Percentiles rank a stretch among this genome's conserved stretches.
These are phyloP conservation scores for Berkeleyomyces basicola DNA, from an alignment of 2,329 filamentous ascomycete species.

Conservation along the genomic window DNA sequence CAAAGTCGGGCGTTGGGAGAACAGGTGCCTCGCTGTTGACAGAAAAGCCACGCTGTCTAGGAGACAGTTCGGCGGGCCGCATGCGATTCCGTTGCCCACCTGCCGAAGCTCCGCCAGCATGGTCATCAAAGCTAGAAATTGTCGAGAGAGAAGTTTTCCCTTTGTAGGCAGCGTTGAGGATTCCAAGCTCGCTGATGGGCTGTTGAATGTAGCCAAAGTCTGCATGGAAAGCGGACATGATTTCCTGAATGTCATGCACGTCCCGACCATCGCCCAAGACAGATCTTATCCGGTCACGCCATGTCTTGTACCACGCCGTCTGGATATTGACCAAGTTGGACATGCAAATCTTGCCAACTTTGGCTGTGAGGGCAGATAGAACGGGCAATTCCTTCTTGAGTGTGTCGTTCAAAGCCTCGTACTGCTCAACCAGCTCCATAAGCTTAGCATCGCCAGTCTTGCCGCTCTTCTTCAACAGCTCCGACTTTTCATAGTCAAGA, in stretches of 20 bases:
- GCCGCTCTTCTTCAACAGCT: conserved; percentile 59
- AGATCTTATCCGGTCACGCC: conserved; percentile 65
- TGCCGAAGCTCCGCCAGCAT: conserved; percentile 3
- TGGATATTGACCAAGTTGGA: conserved; percentile 75
- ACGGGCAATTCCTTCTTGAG: conserved; percentile 83
- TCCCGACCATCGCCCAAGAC: conserved; percentile 49
- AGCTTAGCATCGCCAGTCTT: conserved; percentile 82
- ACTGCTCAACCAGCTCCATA: conserved; percentile 70
- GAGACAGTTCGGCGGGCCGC: conserved; percentile 31
- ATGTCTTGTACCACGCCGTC: conserved; percentile 63
- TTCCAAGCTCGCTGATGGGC: conserved; percentile 51
- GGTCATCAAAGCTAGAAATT: conserved; percentile 37
- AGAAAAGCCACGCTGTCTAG: conserved; percentile 42
- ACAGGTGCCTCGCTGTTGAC: conserved; percentile 47
- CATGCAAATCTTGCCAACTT: conserved; percentile 67
- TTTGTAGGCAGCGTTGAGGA: conserved; percentile 58
- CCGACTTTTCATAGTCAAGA: conserved; percentile 69
- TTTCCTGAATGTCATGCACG: conserved; percentile 51
- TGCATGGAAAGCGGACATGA: conserved; percentile 59
- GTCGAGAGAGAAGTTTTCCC: conserved; percentile 42
- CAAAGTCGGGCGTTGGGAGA: conserved; percentile 48
- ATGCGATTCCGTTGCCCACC: conserved; percentile 30
- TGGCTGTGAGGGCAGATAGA: conserved; percentile 65
- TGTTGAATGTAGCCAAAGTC: conserved; percentile 67
- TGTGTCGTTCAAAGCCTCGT: conserved; percentile 79